Base-by-base conservation (phyloP, 371 early-diverging fungal genomes). In the Mortierella sp. region DNA sequence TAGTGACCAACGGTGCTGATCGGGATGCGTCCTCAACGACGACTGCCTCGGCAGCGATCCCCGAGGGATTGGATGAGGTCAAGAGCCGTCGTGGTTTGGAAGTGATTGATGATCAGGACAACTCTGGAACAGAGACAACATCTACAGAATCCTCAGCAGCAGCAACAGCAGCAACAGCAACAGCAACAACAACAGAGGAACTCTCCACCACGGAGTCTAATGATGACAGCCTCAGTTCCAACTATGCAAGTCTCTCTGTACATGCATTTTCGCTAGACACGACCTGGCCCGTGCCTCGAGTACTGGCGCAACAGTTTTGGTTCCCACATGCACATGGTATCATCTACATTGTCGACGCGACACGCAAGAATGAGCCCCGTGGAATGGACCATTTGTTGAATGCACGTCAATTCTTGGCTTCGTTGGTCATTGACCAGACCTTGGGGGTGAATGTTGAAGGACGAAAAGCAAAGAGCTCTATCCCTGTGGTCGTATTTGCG, bases 321-420 rank as follows among this genome's bases (percentile, higher is more conserved):
- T 60, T 60, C 48, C 60, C 60, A 4, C 48, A 60, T 48, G 60
- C 60, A 7, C 60, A 60, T 16, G 60, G 60, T 26, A 60, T 60
- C 26, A 60, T 60, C 48, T 60, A 60, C 50, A 46, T 60, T 44
- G 60, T 60, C 18, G 60, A 60, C 21, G 60, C 60, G 28, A 60
- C 60, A 1, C 60, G 60, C 47, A 60, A 60, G 60, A 44, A 60
- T 26, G 60, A 60, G 7, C 60, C 60, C 12, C 60, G 60, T 12
- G 60, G 60, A 12, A 60, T 60, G 60, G 60, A 60, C n/a, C 60
- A 60, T 23, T 21, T 60, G 60, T 15, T 60, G 21, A 60, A 60
- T 28, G 60, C 60, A 9, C 60, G 60, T 11, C 60, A 60, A 28
- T 60, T 60, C 28, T 7, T 60, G 48, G 60, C 60, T 3, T 60